These are phyloP conservation scores for Lentinula sp. DNA, from an alignment of 768 basidiomycete genomes.

Conservation along the genomic window DNA sequence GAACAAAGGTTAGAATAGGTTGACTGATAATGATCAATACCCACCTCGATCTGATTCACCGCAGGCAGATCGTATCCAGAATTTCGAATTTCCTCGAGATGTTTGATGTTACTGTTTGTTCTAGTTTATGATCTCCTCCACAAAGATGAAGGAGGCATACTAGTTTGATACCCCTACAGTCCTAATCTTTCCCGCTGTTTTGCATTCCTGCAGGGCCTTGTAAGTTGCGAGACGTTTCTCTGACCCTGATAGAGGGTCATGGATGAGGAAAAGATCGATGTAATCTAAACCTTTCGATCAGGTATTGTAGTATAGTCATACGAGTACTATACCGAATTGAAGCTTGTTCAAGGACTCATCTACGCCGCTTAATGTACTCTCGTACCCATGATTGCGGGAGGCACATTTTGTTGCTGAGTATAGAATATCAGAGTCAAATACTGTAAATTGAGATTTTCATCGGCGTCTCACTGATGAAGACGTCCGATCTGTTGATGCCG, in stretches of 20 bases:
- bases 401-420: conserved; percentile 59
- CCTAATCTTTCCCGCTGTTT: conserved; percentile 57
- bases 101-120: conserved; percentile 49
- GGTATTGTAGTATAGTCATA: conserved; percentile 6
- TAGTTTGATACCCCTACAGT: conserved; percentile 83
- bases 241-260: conserved; percentile 62
- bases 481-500: conserved; percentile 46
- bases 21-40: conserved; percentile 3
- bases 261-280: conserved; percentile 75
- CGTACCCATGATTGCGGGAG: conserved; percentile 56
- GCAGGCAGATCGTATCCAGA: conserved; percentile 61
- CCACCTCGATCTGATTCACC: conserved; percentile 80
- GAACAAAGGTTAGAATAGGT: neutral
- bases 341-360: conserved; percentile 56
- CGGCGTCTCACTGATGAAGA: conserved; percentile 61
- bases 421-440: neutral
- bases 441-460: neutral
- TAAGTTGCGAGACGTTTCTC: conserved; percentile 66
- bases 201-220: conserved; percentile 61
- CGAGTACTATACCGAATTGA: conserved; percentile 41
- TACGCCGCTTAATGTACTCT: conserved; percentile 50
- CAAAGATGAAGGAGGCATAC: conserved; percentile 31
- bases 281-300: conserved; percentile 32
- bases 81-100: conserved; percentile 66
- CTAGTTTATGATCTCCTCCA: neutral